Percentiles rank a stretch among this genome's conserved stretches.
phyloP scores from a whole-genome alignment of 768 basidiomycete genomes.

The Strobilomyces dryophilus region DNA sequence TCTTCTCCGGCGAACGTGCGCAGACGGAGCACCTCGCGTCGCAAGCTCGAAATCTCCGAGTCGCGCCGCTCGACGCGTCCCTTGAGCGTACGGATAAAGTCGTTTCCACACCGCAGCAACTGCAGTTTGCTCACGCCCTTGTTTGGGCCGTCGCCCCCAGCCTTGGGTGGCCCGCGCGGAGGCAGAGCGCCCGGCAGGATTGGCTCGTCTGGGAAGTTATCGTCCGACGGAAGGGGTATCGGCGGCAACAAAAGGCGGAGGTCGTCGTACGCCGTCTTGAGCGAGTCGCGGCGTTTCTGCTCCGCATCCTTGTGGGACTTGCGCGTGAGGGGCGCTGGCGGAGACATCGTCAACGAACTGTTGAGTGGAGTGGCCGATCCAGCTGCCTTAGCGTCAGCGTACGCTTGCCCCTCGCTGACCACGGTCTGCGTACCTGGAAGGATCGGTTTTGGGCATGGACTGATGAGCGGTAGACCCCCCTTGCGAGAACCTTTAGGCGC shows the following conservation, averaged over 20 bases:
- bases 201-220: slow-evolving; percentile 66
- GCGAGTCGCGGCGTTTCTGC: slow-evolving; percentile 93
- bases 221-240: slow-evolving; percentile 77
- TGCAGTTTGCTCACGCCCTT: slow-evolving; percentile 93
- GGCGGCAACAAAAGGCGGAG: slow-evolving; percentile 81
- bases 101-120: slow-evolving; percentile 85
- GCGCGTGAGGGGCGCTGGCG: slow-evolving; percentile 51
- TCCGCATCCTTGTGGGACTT: slow-evolving; percentile 95
- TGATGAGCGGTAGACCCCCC: slow-evolving; percentile 34
- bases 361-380: slow-evolving; percentile 30
- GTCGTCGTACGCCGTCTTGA: slow-evolving; percentile 92
- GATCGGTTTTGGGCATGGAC: slow-evolving; percentile 64
- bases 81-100: slow-evolving; percentile 76
- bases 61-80: slow-evolving; percentile 77
- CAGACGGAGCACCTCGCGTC: slow-evolving; percentile 63
- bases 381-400: slow-evolving; percentile 23
- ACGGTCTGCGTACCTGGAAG: slow-evolving; percentile 52
- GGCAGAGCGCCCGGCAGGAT: slow-evolving; percentile 85
- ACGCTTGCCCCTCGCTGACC: background rate
- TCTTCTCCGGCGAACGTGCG: slow-evolving; percentile 34
- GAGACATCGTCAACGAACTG: slow-evolving; percentile 27
- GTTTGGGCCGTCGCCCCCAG: slow-evolving; percentile 87
- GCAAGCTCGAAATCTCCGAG: slow-evolving; percentile 64
- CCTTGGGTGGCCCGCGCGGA: slow-evolving; percentile 83
- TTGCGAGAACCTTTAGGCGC: slow-evolving; percentile 26